Conservation (phyloP, 768 basidiomycete genomes). For the Suillus decipiens region DNA sequence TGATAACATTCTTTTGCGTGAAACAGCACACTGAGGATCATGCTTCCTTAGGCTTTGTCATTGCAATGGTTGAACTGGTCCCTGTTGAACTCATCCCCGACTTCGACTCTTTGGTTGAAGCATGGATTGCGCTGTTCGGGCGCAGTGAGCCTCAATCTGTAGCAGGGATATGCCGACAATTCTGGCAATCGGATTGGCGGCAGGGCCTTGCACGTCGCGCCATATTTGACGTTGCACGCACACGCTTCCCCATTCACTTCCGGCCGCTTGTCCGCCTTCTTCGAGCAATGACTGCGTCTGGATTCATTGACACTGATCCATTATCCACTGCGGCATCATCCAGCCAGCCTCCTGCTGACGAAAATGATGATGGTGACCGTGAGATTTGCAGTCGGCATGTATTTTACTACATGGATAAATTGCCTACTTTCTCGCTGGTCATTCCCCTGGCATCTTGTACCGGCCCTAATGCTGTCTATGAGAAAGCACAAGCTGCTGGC, state of each 20-base stretch:
- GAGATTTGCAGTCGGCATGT: conserved; percentile 67
- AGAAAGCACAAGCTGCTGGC: conserved; percentile 53
- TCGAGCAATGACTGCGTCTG: conserved; percentile 73
- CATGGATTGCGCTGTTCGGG: conserved; percentile 81
- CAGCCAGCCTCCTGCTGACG: conserved; percentile 44
- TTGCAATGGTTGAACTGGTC: conserved; percentile 71
- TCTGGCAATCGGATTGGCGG: conserved; percentile 80
- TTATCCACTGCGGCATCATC: conserved; percentile 48
- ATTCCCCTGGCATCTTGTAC: conserved; percentile 62
- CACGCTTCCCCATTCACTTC: conserved; percentile 82
- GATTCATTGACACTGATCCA: conserved; percentile 75
- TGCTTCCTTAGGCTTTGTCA: conserved; percentile 61
- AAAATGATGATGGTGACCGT: conserved; percentile 46
- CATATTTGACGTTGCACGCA: conserved; percentile 78
- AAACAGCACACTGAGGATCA: conserved; percentile 8
- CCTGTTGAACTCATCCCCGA: conserved; percentile 79
- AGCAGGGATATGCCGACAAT: conserved; percentile 73
- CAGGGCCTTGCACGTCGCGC: conserved; percentile 69
- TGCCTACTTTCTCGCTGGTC: conserved; percentile 76
- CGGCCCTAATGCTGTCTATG: conserved; percentile 72
- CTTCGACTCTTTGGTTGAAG: conserved; percentile 68
- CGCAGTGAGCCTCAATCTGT: conserved; percentile 64
- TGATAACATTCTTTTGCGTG: conserved; percentile 32
- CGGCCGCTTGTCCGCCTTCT: conserved; percentile 70
- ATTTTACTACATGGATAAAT: conserved; percentile 71